These are phyloP conservation scores for Saitozyma podzolica DNA, from an alignment of 768 basidiomycete species.

Conservation along the genomic window DNA sequence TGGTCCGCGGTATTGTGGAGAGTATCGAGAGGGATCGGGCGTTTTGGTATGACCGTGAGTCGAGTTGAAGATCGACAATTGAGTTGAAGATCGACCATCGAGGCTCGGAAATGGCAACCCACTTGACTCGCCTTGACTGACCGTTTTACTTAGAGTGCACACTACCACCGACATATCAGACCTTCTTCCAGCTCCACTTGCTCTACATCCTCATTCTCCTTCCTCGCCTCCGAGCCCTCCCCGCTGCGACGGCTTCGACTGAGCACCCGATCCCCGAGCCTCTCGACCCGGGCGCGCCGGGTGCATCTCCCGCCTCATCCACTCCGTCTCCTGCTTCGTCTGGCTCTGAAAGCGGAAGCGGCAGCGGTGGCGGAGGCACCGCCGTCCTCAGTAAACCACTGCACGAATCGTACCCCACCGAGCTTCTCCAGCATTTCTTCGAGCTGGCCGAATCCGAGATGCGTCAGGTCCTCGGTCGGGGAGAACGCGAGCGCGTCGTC, in stretches of 20 bases:
- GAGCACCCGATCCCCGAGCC: slow-evolving; percentile 33
- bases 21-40: slow-evolving; percentile 52
- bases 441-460: slow-evolving; percentile 88
- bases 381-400: slow-evolving; percentile 22
- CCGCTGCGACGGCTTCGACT: slow-evolving; percentile 56
- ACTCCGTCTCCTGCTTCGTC: slow-evolving; percentile 5
- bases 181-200: slow-evolving; percentile 93
- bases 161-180: slow-evolving; percentile 89
- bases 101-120: not conserved
- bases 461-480: slow-evolving; percentile 67
- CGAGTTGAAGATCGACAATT: slow-evolving; percentile 1
- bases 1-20: slow-evolving; percentile 55
- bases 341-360: too few species aligned
- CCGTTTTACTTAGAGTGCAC: slow-evolving; percentile 63
- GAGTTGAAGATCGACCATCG: not conserved
- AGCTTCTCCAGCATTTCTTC: slow-evolving; percentile 91
- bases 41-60: slow-evolving; percentile 57
- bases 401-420: slow-evolving; percentile 64
- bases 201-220: slow-evolving; percentile 89
- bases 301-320: slow-evolving; percentile 10
- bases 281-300: slow-evolving; percentile 16
- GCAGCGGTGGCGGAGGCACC: not conserved
- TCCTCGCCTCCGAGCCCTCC: slow-evolving; percentile 78
- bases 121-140: not conserved
- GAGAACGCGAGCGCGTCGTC: slow-evolving; percentile 72